phyloP scores from a whole-genome alignment of 2,329 filamentous ascomycete genomes.

The Fusarium udum region DNA sequence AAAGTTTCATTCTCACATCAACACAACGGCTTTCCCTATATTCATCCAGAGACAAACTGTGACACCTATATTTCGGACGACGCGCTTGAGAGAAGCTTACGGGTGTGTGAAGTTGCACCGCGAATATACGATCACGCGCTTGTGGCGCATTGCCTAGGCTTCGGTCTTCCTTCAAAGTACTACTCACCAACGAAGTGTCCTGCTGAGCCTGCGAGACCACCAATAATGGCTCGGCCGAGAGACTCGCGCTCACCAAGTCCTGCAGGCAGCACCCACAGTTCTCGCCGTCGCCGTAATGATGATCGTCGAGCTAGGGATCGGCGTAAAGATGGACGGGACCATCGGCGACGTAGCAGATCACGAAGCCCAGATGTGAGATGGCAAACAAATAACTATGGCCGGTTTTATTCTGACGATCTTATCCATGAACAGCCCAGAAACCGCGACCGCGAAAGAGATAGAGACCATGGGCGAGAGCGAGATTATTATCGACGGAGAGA shows the following conservation, averaged over 20 bases:
- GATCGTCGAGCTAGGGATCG: slow-evolving; percentile 65
- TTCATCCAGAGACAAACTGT: neutral
- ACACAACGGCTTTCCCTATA: slow-evolving; percentile 18
- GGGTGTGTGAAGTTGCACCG: slow-evolving; percentile 7
- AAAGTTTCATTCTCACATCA: slow-evolving; percentile 18
- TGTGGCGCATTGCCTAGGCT: slow-evolving; percentile 35
- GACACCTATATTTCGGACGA: neutral
- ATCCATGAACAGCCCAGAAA: slow-evolving; percentile 62
- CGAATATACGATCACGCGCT: slow-evolving; percentile 24
- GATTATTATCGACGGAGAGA: slow-evolving; percentile 73
- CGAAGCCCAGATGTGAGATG: slow-evolving; percentile 70
- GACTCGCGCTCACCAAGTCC: slow-evolving; percentile 89
- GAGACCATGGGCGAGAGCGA: slow-evolving; percentile 62
- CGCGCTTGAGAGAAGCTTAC: neutral
- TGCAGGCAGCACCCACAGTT: slow-evolving; percentile 84
- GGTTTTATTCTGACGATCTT: slow-evolving; percentile 52
- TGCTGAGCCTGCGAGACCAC: slow-evolving; percentile 54
- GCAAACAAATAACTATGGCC: slow-evolving; percentile 27
- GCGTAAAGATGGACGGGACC: slow-evolving; percentile 59
- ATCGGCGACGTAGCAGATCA: slow-evolving; percentile 67
- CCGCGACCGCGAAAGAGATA: slow-evolving; percentile 66
- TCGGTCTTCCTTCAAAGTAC: slow-evolving; percentile 47
- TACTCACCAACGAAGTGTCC: slow-evolving; percentile 52
- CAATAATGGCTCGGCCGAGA: slow-evolving; percentile 70
- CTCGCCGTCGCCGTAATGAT: slow-evolving; percentile 73